Percentiles rank a stretch among this genome's conserved stretches.
Evolutionary conservation across 1,139 yeast species (phyloP).

Genomic region (Candida dubliniensis): DNA sequence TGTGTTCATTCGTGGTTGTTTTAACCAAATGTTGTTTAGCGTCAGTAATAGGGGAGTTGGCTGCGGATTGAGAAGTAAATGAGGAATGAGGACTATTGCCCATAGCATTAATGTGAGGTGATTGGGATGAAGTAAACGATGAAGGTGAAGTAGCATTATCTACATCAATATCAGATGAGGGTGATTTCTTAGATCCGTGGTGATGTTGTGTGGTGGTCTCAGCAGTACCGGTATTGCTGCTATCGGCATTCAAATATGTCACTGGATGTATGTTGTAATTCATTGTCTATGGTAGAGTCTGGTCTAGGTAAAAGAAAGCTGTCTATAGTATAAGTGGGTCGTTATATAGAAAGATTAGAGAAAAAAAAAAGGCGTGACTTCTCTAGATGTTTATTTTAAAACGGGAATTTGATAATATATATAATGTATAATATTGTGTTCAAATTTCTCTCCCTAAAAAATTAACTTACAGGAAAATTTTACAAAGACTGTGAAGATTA

Average conservation of each 20-base stretch:
- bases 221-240: conserved; percentile 4
- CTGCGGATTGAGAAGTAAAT: conserved; percentile 40
- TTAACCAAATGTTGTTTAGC: conserved; percentile 13
- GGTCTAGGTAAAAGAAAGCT: neutral
- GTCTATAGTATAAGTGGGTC: neutral
- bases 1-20: conserved; percentile 5
- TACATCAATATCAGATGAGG: conserved; percentile 24
- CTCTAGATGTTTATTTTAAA: no score
- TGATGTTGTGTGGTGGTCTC: conserved; percentile 5
- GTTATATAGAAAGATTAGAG: neutral
- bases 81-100: conserved; percentile 32
- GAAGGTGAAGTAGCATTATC: conserved; percentile 32
- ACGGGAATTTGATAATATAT: no score
- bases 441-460: no score
- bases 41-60: conserved; percentile 33
- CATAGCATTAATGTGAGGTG: conserved; percentile 17
- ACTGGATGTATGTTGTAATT: conserved; percentile 49
- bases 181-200: conserved; percentile 9
- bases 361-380: neutral
- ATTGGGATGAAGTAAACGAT: conserved; percentile 27
- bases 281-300: conserved; percentile 20
- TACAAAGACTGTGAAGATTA: no score
- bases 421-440: no score
- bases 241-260: conserved; percentile 43
- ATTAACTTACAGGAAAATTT: no score